Evolutionary conservation across 371 early-diverging fungal species (phyloP), one percentile per base, ranked within the genome.

Genomic region (Funneliformis caledonium): DNA sequence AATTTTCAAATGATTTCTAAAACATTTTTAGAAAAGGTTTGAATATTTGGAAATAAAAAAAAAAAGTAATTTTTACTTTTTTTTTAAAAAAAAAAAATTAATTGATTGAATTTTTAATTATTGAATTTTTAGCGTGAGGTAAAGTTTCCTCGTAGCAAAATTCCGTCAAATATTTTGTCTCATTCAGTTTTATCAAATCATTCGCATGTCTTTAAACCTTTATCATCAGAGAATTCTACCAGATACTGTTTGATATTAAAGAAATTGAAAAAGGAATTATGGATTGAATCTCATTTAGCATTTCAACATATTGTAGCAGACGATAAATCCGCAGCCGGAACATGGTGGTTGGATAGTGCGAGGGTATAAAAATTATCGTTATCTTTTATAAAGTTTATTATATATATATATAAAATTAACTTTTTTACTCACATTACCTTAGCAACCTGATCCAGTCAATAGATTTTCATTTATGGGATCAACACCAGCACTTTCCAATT

Each of bases 1-100:
- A 98, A 97, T 85, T 97, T 98, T 85, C 83, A 87, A 62, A 48
- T 72, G 1, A 84, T 94, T 72, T 87, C 94, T 0, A 48, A 47
- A 3, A 43, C 83, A 22, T 91, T 88, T 87, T 88, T 86, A 76
- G 62, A 81, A 9, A 76, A 82, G 82, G 85, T 85, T 48, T 12
- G 2, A 48, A 31, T 50, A 16, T 37, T 33, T 11, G 16, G 19
- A 19, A 16, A 14, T 6, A 56, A 19, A 72, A 31, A 45, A 50
- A 72, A 48, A 9, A 10, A 50, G 16, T 52, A 33, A 8, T 48
- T n/a, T 72, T 47, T 50, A 72, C 5, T 48, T 26, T 4, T n/a
- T 8, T 45, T 45, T 43, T 43, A 19, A 65, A 26, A 12, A 12
- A 12, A 12, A 1, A 33, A 26, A 67, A 19, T 1, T 67, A 45